Conservation (phyloP, 805 yeast species). For the Saturnispora saitoi region DNA sequence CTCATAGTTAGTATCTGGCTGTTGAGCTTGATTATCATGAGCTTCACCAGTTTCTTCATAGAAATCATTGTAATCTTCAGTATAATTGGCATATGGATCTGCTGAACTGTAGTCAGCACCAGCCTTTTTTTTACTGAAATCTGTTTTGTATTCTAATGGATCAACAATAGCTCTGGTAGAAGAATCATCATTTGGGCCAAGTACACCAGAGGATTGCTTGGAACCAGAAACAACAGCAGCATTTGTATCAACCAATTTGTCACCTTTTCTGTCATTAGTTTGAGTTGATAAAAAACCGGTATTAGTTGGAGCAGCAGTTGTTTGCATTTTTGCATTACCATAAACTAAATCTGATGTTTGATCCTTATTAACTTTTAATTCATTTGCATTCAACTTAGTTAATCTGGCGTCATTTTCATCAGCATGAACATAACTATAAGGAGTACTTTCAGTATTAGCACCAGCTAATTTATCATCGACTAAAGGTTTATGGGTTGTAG, state of each 20-base stretch:
- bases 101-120: background rate
- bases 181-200: background rate
- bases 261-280: background rate
- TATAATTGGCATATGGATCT: slow-evolving; percentile 1
- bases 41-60: background rate
- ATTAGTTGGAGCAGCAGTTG: background rate
- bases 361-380: background rate
- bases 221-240: background rate
- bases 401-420: background rate
- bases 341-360: background rate
- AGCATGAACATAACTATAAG: slow-evolving; percentile 11
- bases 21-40: background rate
- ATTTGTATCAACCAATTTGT: background rate
- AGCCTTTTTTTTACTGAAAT: background rate
- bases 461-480: background rate
- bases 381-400: background rate
- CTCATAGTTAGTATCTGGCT: background rate
- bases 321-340: background rate
- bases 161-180: slow-evolving; percentile 3
- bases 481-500: background rate
- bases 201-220: background rate
- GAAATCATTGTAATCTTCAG: slow-evolving; percentile 3
- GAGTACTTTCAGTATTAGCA: slow-evolving; percentile 1
- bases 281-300: background rate
- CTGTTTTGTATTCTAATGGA: background rate